These are phyloP conservation scores for Lichtheimia ramosa DNA, from an alignment of 371 early-diverging fungal genomes.

Conservation along the genomic window DNA sequence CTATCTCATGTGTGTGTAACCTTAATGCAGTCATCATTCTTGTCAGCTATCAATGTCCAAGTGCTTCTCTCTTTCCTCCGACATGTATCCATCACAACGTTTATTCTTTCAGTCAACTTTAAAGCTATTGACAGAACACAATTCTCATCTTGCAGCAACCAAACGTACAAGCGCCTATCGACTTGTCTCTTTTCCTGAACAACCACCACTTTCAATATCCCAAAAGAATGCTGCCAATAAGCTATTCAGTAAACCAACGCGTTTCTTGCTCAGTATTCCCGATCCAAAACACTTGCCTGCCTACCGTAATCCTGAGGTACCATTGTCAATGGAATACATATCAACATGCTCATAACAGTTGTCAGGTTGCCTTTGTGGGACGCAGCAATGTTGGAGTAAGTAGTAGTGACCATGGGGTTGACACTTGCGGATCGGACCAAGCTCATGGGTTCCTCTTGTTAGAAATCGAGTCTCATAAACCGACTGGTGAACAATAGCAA, in stretches of 20 bases:
- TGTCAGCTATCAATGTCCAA: too few relatives aligned
- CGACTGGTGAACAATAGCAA: constrained; percentile 56
- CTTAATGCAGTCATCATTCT: too few relatives aligned
- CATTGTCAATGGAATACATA: neutral
- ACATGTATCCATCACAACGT: too few relatives aligned
- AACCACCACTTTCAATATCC: constrained; percentile 12
- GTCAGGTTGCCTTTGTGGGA: constrained; percentile 72
- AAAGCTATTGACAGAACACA: too few relatives aligned
- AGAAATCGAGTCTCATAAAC: constrained; percentile 77
- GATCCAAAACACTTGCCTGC: constrained; percentile 31
- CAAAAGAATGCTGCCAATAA: constrained; percentile 26
- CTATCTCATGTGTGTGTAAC: too few relatives aligned
- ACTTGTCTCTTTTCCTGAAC: constrained; percentile 31
- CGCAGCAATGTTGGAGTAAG: constrained; percentile 75
- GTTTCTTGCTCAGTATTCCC: constrained; percentile 38
- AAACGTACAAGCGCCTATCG: constrained; percentile 5
- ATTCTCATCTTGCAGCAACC: constrained; percentile 1
- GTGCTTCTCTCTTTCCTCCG: too few relatives aligned
- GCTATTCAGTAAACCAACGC: constrained; percentile 41
- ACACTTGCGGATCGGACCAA: neutral
- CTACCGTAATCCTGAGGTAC: constrained; percentile 32
- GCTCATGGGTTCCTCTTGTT: neutral
- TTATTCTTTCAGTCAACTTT: too few relatives aligned
- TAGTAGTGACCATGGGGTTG: neutral
- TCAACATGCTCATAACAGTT: neutral